Evolutionary conservation across 179 eudicot species (phyloP), one percentile per base, ranked within the genome.

Genomic region (Patellifolia procumbens): DNA sequence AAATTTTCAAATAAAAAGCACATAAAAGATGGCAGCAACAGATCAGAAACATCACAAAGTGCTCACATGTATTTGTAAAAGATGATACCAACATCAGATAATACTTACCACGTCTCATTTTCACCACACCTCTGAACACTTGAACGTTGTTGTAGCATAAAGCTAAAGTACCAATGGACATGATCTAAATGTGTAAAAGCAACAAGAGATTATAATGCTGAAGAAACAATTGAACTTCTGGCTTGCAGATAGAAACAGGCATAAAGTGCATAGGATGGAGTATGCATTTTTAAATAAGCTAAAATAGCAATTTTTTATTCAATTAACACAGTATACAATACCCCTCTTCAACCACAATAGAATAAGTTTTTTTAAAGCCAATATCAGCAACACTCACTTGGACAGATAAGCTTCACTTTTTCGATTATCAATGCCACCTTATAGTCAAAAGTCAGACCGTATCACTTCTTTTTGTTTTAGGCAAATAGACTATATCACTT

Each of bases 91-190:
- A 1, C 56, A 46, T 46, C 29, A 73, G 37, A 64, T 15, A 48
- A 19, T 31, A 76, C 91, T 86, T 82, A 92, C 98, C 98, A 31
- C 96, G 94, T 81, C 97, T 88, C 96, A 94, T 85, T 82, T 91
- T 94, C 63, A 92, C 98, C 42, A 91, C 97, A 67, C 91, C 94
- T 83, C 92, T 85, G 83, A 91, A 94, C 78, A 94, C 94, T 87
- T 92, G 81, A 84, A 94, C 65, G 78, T 94, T 92, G 90, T 91
- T 84, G 88, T 89, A 92, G 88, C 96, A 94, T 76, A 89, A 76
- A 80, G 98, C 90, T 72, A 92, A 80, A 24, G 97, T 94, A 81
- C 98, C 97, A 75, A 94, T 94, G 45, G 97, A 91, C 97, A 92
- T 92, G 76, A 92, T 86, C 98, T 94, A 81, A 64, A 73, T 26